phyloP scores from a whole-genome alignment of 148 eudicot species.

The Oxyria digyna region DNA sequence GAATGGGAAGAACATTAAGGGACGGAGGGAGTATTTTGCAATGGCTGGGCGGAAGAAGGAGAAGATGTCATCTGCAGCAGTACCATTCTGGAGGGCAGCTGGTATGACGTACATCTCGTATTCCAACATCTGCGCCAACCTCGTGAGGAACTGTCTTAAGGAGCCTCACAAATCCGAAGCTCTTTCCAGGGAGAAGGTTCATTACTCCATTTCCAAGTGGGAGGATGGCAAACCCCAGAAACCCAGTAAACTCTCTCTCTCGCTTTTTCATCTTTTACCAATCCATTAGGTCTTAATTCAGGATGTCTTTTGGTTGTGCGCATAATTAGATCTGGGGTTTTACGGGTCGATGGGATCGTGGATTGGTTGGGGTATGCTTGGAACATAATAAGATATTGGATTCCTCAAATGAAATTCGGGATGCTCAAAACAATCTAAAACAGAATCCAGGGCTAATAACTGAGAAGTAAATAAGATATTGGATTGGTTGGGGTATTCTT shows the following conservation, averaged over 20 bases:
- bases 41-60: constrained; percentile 15
- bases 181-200: constrained; percentile 63
- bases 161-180: constrained; percentile 74
- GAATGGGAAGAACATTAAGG: too few species aligned
- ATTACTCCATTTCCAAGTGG: constrained; percentile 64
- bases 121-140: constrained; percentile 74
- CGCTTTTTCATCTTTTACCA: neutral
- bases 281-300: neutral
- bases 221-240: constrained; percentile 63
- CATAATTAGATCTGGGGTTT: neutral
- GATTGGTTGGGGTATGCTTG: too few species aligned
- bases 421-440: neutral
- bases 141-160: constrained; percentile 83
- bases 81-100: constrained; percentile 85
- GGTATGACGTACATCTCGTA: constrained; percentile 93
- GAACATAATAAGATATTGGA: too few species aligned
- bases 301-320: too few species aligned
- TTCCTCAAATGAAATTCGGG: neutral
- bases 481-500: neutral
- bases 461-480: too few species aligned
- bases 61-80: constrained; percentile 59
- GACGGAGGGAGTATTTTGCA: too few species aligned
- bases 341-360: neutral
- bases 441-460: neutral
- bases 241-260: constrained; percentile 28